Base-by-base conservation (phyloP, 2,329 filamentous ascomycete species). In the Diaporthe sp. region DNA sequence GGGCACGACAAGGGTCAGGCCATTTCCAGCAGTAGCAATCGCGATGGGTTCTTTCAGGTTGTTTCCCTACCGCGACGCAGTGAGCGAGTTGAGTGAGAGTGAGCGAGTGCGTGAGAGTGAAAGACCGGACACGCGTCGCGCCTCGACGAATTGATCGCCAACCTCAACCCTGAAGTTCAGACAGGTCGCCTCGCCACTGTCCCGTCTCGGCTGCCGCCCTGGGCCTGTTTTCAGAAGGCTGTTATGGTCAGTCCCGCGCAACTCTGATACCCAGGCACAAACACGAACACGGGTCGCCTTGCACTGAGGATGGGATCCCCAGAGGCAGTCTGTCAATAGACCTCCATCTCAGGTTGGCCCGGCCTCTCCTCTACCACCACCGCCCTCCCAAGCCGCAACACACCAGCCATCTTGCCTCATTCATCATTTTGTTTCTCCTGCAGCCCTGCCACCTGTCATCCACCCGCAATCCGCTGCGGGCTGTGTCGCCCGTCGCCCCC, bases 11-110 rank as follows among this genome's bases (percentile, higher is more conserved):
- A 64, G 57, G 57, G 70, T 61, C 57, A 54, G 70, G 45, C 33
- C 70, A 55, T 64, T 72, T 72, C 70, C 69, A 64, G 57, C 70
- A 72, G 54, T 64, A 61, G 70, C 70, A 72, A 54, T 64, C 70
- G 70, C 57, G 70, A 72, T 72, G 57, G 57, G 50, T 72, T 72
- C 70, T 72, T 64, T 35, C 70, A 72, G 45, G 45, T 64, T 72
- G 35, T 72, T 72, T 72, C 70, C 42, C 47, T 72, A 72, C 57
- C 57, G 47, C 64, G 47, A 17, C 45, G 64, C 64, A 68, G 64
- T 35, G 45, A 54, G 47, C 33, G 61, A 66, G 45, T 54, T 68
- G 45, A 40, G 64, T 54, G 64, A 54, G 64, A 40, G 61, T 17
- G 64, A 40, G 30, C 22, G 64, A 54, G 64, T 54, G 64, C 22